Percentiles rank a stretch among this genome's conserved stretches.
phyloP scores from a whole-genome alignment of 1,139 yeast species.

The Debaryomyces subglobosus region DNA sequence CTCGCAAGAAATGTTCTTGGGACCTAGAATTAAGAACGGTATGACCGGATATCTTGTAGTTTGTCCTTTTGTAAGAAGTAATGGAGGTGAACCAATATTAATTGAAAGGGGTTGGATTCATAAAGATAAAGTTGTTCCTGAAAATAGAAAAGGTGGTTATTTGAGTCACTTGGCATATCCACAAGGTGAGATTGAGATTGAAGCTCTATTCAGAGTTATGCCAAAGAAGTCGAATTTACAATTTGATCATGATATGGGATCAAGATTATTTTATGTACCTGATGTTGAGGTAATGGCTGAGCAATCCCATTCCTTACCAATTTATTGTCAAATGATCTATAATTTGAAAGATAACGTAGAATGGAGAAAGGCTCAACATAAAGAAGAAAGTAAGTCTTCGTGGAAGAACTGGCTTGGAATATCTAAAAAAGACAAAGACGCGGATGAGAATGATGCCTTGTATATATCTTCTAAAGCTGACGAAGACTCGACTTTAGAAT shows the following conservation, averaged over 20 bases:
- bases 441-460: constrained; percentile 17
- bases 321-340: constrained; percentile 76
- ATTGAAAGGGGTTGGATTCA: constrained; percentile 94
- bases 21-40: constrained; percentile 82
- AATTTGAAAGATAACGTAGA: constrained; percentile 66
- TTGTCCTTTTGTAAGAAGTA: constrained; percentile 77
- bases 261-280: constrained; percentile 67
- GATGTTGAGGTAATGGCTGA: constrained; percentile 83
- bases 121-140: constrained; percentile 71
- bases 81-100: constrained; percentile 71
- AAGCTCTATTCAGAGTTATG: constrained; percentile 72
- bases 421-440: constrained; percentile 2
- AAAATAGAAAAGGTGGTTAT: constrained; percentile 50
- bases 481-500: constrained; percentile 39
- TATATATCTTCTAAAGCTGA: constrained; percentile 21
- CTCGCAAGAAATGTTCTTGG: constrained; percentile 86
- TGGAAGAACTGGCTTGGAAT: constrained; percentile 10
- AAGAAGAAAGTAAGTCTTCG: constrained; percentile 9
- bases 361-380: constrained; percentile 30
- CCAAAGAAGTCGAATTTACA: constrained; percentile 74
- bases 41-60: constrained; percentile 76
- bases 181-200: constrained; percentile 70
- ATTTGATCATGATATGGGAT: constrained; percentile 68
- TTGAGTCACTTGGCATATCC: constrained; percentile 72
- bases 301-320: constrained; percentile 66